Base-by-base conservation (phyloP, 2,329 filamentous ascomycete genomes). In the Calcarisporium arbuscula region DNA sequence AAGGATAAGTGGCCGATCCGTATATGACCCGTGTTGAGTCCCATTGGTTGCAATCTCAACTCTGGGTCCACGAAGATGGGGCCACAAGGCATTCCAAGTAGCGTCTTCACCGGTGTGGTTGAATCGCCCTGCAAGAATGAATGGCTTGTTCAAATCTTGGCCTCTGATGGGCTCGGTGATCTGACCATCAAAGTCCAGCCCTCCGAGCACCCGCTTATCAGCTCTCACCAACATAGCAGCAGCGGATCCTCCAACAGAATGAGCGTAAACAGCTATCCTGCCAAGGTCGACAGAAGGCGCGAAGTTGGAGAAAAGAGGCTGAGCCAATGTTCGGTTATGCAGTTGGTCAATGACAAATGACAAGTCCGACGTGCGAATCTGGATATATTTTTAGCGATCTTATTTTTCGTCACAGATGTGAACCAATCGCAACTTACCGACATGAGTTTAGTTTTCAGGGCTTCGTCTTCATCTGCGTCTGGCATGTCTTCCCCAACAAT, bases 171-270 rank as follows among this genome's bases (percentile, higher is more conserved):
- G 50, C 4, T 51, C 50, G 25, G 53, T 51, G 0, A 66, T 32
- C 1, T 41, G 38, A 5, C 67, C 67, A 39, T 70, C 66, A 8
- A 69, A 19, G 30, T 67, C 51, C 2, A 65, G 42, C 5, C 63
- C 65, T 0, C 52, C 62, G 0, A 43, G 36, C 34, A 68, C 51
- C 3, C 58, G 43, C 1, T 36, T 35, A 28, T 66, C 59, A 3
- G 36, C 34, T 4, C 53, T 29, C 32, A 58, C 44, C 1, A 55
- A 53, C 1, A 49, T 47, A 1, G 60, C 60, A 0, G 63, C 48
- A 1, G 58, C 52, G 2, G 63, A 57, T 0, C 61, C 62, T 1
- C 62, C 62, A 5, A 64, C 45, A 0, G 61, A 65, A 30, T 64
- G 61, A 0, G 65, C 65, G 5, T 59, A 59, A 5, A 60, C 52